phyloP scores from a whole-genome alignment of 257 asterid species.

The Schizonepeta tenuifolia region DNA sequence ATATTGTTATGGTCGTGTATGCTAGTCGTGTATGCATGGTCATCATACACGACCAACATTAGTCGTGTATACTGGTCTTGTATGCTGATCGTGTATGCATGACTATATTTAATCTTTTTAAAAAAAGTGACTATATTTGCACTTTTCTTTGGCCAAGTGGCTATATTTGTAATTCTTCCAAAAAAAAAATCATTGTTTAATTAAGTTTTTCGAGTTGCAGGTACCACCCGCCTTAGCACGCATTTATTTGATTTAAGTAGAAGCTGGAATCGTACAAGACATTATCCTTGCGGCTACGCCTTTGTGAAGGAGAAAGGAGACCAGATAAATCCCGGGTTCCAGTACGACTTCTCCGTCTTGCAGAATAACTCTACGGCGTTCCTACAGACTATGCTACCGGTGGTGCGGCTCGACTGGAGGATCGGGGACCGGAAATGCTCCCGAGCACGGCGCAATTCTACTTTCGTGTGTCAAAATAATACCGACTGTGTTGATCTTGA shows the following conservation, averaged over 20 bases:
- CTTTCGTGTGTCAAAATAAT: conserved; percentile 14
- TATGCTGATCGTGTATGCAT: too few relatives aligned
- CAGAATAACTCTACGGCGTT: neutral
- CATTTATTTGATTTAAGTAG: neutral
- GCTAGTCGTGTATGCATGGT: too few relatives aligned
- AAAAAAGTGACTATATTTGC: too few relatives aligned
- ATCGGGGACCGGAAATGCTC: conserved; percentile 13
- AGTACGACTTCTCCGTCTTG: neutral
- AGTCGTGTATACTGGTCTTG: too few relatives aligned
- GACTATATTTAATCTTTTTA: too few relatives aligned
- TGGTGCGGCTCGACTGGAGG: conserved; percentile 30
- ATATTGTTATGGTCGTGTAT: too few relatives aligned
- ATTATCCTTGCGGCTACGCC: conserved; percentile 25
- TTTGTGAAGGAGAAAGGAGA: conserved; percentile 21
- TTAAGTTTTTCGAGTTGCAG: neutral
- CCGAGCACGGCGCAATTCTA: neutral
- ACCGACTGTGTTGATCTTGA: conserved; percentile 7
- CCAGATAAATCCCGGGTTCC: neutral
- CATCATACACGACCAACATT: too few relatives aligned
- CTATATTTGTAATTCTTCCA: too few relatives aligned
- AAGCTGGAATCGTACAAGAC: neutral
- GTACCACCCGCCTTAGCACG: neutral
- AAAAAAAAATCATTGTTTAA: too few relatives aligned
- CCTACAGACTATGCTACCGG: neutral
- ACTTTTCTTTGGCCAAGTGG: too few relatives aligned